Percentiles rank a stretch among this genome's conserved stretches.
These are phyloP conservation scores for Stellera chamaejasme DNA, from an alignment of 345 rosid species.

Conservation along the genomic window DNA sequence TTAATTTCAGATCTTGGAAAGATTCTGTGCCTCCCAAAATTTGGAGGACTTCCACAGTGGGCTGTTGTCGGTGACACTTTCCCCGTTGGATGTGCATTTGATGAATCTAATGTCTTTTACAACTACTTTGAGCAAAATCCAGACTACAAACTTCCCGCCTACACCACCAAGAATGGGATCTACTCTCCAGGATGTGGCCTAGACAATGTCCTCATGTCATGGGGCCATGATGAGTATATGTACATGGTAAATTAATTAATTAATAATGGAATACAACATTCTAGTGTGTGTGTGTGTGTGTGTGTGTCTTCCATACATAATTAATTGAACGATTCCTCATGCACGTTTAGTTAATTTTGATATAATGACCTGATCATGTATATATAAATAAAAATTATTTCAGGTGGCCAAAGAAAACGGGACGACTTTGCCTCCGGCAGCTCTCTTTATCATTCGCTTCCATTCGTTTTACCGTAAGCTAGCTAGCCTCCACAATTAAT, in stretches of 20 bases:
- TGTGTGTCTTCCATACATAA: not conserved
- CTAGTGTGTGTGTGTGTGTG: no score
- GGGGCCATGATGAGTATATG: slow-evolving; percentile 75
- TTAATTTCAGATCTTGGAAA: slow-evolving; percentile 31
- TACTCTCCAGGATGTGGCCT: slow-evolving; percentile 50
- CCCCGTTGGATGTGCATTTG: slow-evolving; percentile 56
- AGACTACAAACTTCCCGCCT: slow-evolving; percentile 35
- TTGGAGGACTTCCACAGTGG: slow-evolving; percentile 43
- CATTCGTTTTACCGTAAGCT: slow-evolving; percentile 52
- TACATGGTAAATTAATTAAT: slow-evolving; percentile 25
- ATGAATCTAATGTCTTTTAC: slow-evolving; percentile 31
- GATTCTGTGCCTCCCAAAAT: slow-evolving; percentile 30
- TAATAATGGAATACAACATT: no score
- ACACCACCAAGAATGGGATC: slow-evolving; percentile 43
- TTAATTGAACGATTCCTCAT: not conserved
- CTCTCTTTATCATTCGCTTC: slow-evolving; percentile 52
- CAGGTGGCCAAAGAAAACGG: slow-evolving; percentile 48
- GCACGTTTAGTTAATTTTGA: not conserved
- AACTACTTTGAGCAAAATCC: slow-evolving; percentile 54
- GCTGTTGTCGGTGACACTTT: slow-evolving; percentile 41
- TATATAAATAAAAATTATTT: no score
- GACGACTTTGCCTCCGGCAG: slow-evolving; percentile 49
- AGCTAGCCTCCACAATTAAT: not conserved
- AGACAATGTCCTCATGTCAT: slow-evolving; percentile 47
- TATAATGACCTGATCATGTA: not conserved